A percentile compares a stretch with the other conserved stretches of the same genome.
These are phyloP conservation scores for Kurtzmaniella quercitrusa DNA, from an alignment of 1,139 yeast genomes.

Conservation along the genomic window DNA sequence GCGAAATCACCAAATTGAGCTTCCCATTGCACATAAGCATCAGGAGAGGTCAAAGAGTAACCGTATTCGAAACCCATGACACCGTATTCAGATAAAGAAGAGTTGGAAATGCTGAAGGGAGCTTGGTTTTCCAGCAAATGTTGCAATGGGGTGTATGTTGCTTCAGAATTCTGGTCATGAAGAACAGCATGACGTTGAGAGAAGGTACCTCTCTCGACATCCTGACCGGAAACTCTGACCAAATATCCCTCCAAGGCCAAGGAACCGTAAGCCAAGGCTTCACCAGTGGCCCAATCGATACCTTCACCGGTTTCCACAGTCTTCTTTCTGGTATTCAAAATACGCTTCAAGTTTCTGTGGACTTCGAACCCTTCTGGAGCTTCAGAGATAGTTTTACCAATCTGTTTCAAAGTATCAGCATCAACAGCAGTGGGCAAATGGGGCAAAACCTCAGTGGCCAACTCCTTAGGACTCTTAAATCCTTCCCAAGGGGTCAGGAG, in stretches of 20 bases:
- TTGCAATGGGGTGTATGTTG: conserved; percentile 79
- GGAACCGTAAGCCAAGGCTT: conserved; percentile 95
- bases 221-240: conserved; percentile 97
- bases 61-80: conserved; percentile 99
- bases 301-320: conserved; percentile 86
- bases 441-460: conserved; percentile 92
- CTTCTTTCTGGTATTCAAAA: conserved; percentile 82
- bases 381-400: conserved; percentile 75
- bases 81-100: conserved; percentile 98
- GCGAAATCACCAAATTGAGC: conserved; percentile 99
- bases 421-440: conserved; percentile 94
- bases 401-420: conserved; percentile 63
- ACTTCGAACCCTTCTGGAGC: conserved; percentile 88
- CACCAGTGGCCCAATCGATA: conserved; percentile 99
- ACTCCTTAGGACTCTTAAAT: conserved; percentile 95
- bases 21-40: conserved; percentile 95
- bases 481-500: conserved; percentile 98
- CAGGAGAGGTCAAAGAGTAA: conserved; percentile 95
- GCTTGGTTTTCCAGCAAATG: conserved; percentile 79
- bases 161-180: conserved; percentile 90
- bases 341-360: conserved; percentile 96
- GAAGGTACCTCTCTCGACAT: conserved; percentile 99
- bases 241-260: conserved; percentile 91
- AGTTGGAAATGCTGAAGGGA: conserved; percentile 84
- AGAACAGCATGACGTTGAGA: conserved; percentile 99